These are phyloP conservation scores for Naganishia onofrii DNA, from an alignment of 768 basidiomycete genomes.

Conservation along the genomic window DNA sequence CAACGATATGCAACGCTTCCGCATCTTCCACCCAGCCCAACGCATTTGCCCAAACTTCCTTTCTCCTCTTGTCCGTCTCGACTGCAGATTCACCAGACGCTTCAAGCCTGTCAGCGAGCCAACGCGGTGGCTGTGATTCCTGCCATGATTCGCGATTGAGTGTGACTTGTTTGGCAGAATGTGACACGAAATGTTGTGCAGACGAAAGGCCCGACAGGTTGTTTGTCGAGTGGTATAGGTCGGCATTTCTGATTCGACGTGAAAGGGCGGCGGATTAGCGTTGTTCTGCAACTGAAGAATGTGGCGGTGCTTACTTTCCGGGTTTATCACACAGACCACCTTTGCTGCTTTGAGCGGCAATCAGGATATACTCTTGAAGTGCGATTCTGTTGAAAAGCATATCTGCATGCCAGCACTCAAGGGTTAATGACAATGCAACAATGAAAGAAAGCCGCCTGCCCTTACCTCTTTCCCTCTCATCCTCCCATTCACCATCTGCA, in stretches of 20 bases:
- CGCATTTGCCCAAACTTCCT: conserved; percentile 59
- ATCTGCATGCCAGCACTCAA: not conserved
- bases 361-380: conserved; percentile 80
- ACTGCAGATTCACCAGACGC: conserved; percentile 44
- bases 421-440: conserved; percentile 40
- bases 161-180: conserved; percentile 53
- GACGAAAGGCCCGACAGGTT: conserved; percentile 84
- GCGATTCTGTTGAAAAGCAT: conserved; percentile 54
- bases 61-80: conserved; percentile 52
- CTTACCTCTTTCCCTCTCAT: conserved; percentile 58
- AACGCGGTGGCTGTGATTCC: conserved; percentile 35
- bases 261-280: too few species aligned
- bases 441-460: conserved; percentile 34
- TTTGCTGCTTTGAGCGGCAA: conserved; percentile 76
- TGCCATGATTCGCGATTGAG: conserved; percentile 35
- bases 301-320: conserved; percentile 65
- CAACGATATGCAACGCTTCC: conserved; percentile 57
- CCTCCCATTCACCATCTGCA: conserved; percentile 63
- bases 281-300: not conserved
- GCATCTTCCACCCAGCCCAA: conserved; percentile 70
- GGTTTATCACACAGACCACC: conserved; percentile 95
- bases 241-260: conserved; percentile 63
- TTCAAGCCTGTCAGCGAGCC: conserved; percentile 36
- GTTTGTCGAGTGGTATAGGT: conserved; percentile 92
- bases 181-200: conserved; percentile 74